Evolutionary conservation across 2,329 filamentous ascomycete species (phyloP).

Genomic region (Hymenoscyphus albidus): DNA sequence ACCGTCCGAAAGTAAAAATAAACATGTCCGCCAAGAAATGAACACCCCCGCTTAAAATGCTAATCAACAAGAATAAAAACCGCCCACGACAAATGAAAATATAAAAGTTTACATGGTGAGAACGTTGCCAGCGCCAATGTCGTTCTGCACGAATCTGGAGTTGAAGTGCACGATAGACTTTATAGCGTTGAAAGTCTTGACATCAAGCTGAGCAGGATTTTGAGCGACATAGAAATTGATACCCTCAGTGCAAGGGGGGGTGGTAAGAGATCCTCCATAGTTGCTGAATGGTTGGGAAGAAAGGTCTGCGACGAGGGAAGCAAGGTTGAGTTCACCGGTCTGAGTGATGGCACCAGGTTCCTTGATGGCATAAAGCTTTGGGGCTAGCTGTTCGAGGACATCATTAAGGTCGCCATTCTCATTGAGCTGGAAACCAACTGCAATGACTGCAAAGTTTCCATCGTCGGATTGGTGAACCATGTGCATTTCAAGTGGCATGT

Average conservation of each 20-base stretch:
- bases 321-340: constrained; percentile 10
- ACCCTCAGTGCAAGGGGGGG: constrained; percentile 56
- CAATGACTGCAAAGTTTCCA: constrained; percentile 34
- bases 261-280: constrained; percentile 58
- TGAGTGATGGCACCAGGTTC: constrained; percentile 18
- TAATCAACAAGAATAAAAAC: too few species aligned
- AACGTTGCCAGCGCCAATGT: background rate
- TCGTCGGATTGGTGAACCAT: constrained; percentile 37
- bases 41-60: too few species aligned
- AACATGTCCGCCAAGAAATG: too few species aligned
- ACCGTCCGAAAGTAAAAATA: too few species aligned
- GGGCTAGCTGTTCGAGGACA: background rate
- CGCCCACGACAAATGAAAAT: constrained; percentile 2
- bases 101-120: constrained; percentile 12
- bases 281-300: constrained; percentile 17
- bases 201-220: constrained; percentile 45
- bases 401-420: constrained; percentile 31
- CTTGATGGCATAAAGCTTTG: background rate
- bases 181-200: constrained; percentile 47
- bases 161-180: constrained; percentile 54
- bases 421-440: constrained; percentile 36
- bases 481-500: constrained; percentile 40
- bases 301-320: constrained; percentile 4
- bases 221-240: constrained; percentile 50
- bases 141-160: constrained; percentile 47